Evolutionary conservation across 441 rosid genomes (phyloP).

Genomic region (Viola pubescens): DNA sequence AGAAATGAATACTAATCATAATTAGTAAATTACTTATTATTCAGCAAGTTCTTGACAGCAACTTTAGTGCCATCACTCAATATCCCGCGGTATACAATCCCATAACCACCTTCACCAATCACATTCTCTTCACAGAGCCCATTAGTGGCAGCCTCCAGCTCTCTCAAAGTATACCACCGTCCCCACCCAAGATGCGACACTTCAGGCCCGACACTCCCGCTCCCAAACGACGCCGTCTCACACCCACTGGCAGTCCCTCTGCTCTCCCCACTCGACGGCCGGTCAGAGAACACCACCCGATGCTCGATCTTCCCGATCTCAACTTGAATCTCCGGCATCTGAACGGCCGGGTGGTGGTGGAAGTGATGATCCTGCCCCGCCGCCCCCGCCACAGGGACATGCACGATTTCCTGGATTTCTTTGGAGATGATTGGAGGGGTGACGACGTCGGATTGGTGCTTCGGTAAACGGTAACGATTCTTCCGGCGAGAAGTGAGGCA

Average conservation of each 20-base stretch:
- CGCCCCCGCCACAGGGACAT: slow-evolving; percentile 16
- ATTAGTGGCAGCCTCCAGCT: slow-evolving; percentile 75
- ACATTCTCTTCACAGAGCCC: slow-evolving; percentile 83
- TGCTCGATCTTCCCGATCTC: slow-evolving; percentile 82
- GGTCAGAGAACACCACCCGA: slow-evolving; percentile 67
- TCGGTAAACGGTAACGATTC: slow-evolving; percentile 20
- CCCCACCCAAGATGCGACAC: slow-evolving; percentile 99
- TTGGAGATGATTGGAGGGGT: slow-evolving; percentile 62
- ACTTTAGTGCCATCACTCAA: slow-evolving; percentile 64
- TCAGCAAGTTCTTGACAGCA: slow-evolving; percentile 86
- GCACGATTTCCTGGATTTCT: slow-evolving; percentile 74
- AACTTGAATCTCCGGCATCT: slow-evolving; percentile 62
- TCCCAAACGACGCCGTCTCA: slow-evolving; percentile 68
- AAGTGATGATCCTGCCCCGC: too few species aligned
- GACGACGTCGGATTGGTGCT: slow-evolving; percentile 11
- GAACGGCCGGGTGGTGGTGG: slow-evolving; percentile 28
- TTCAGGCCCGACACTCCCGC: slow-evolving; percentile 79
- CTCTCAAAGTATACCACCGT: slow-evolving; percentile 81
- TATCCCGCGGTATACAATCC: slow-evolving; percentile 78
- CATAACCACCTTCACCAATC: slow-evolving; percentile 95
- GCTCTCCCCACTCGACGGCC: slow-evolving; percentile 57
- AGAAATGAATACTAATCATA: background rate
- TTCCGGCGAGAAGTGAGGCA: slow-evolving; percentile 84
- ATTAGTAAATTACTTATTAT: slow-evolving; percentile 49
- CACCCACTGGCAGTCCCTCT: slow-evolving; percentile 63